Percentiles rank a stretch among this genome's conserved stretches.
Evolutionary conservation across 1,284 basidiomycete species (phyloP).

Genomic region (Cystobasidium slooffiae): DNA sequence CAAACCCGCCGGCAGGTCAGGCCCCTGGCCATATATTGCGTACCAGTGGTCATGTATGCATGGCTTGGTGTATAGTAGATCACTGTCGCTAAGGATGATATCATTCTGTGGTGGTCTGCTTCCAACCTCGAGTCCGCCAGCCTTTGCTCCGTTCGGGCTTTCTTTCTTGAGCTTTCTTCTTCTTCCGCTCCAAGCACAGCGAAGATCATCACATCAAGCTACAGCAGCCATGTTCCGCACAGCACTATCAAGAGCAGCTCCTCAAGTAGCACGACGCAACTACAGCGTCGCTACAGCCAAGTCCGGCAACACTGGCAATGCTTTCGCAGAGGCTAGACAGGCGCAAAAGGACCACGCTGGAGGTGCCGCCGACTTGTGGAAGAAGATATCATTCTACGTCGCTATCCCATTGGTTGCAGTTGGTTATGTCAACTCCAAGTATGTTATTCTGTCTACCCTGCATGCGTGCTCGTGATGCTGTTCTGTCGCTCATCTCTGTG

Average conservation of each 20-base stretch:
- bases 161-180: not conserved
- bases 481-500: not conserved
- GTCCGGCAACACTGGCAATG: conserved; percentile 36
- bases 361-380: conserved; percentile 36
- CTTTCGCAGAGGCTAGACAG: conserved; percentile 35
- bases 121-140: no score
- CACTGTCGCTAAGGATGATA: no score
- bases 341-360: conserved; percentile 41
- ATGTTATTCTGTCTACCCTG: not conserved
- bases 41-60: no score
- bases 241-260: conserved; percentile 28
- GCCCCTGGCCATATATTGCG: no score
- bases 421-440: conserved; percentile 25
- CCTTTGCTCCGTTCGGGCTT: not conserved
- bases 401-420: conserved; percentile 32
- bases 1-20: no score
- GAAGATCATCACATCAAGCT: not conserved
- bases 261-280: conserved; percentile 14
- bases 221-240: conserved; percentile 30
- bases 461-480: not conserved
- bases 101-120: no score
- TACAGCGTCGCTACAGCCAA: conserved; percentile 43
- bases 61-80: no score
- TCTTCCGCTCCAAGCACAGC: conserved; percentile 1
- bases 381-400: conserved; percentile 40